Conservation (phyloP, 805 yeast species). For the Cyberlindnera subsufficiens region DNA sequence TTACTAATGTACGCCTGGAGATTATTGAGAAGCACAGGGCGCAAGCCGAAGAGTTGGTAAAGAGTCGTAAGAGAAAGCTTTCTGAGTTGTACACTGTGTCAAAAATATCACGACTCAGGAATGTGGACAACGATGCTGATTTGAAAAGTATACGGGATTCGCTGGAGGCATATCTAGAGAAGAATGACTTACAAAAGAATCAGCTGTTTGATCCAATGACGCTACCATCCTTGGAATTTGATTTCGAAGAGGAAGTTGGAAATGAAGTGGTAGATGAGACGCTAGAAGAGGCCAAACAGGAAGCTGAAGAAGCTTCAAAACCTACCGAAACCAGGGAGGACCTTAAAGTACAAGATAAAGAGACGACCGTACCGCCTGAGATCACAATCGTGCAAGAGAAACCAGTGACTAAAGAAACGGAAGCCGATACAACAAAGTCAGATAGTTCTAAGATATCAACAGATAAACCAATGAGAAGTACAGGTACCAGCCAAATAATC, state of each 20-base stretch:
- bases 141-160: constrained; percentile 33
- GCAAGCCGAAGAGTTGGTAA: constrained; percentile 31
- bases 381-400: too few relatives aligned
- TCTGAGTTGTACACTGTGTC: constrained; percentile 59
- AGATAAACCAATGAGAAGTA: neutral
- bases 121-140: constrained; percentile 29
- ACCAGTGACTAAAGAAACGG: neutral
- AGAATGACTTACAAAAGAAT: constrained; percentile 47
- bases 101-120: constrained; percentile 38
- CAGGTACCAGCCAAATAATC: neutral
- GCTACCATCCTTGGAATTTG: constrained; percentile 15
- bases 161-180: constrained; percentile 40
- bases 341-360: neutral
- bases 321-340: neutral
- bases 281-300: neutral
- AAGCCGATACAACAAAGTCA: neutral
- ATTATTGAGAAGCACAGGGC: constrained; percentile 39
- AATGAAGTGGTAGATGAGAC: neutral
- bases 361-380: too few relatives aligned
- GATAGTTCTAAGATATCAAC: neutral
- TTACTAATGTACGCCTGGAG: constrained; percentile 33
- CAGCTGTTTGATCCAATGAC: constrained; percentile 29
- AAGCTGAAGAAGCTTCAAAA: neutral
- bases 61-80: constrained; percentile 49
- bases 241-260: constrained; percentile 1